phyloP scores from a whole-genome alignment of 768 basidiomycete species.

The Phanerochaete sordida region DNA sequence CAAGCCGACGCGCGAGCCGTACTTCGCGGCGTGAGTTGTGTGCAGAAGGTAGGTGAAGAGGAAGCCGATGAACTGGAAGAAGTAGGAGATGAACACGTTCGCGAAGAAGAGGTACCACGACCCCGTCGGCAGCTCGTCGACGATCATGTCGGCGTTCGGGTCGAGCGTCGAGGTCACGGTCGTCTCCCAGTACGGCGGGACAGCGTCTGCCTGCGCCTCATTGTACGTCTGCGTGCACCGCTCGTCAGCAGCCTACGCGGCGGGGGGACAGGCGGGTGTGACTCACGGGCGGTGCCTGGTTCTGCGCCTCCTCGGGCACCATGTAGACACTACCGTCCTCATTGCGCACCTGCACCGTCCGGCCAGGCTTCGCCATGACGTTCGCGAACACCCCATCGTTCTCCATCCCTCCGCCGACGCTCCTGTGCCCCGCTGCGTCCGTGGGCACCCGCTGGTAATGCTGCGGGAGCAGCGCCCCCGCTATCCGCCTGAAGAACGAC shows the following conservation, averaged over 20 bases:
- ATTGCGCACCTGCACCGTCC: slow-evolving; percentile 39
- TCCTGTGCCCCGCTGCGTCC: slow-evolving; percentile 23
- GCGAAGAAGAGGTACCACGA: slow-evolving; percentile 67
- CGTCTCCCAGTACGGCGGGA: slow-evolving; percentile 96
- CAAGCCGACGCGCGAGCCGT: slow-evolving; percentile 91
- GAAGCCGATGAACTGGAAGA: slow-evolving; percentile 97
- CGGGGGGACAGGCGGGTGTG: not conserved
- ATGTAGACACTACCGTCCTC: slow-evolving; percentile 56
- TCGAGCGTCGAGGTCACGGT: slow-evolving; percentile 66
- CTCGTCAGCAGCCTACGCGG: not conserved
- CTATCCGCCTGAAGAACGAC: slow-evolving; percentile 56
- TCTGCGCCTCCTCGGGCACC: slow-evolving; percentile 79
- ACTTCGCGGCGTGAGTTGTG: slow-evolving; percentile 89
- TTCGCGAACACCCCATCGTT: slow-evolving; percentile 98
- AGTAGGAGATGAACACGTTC: slow-evolving; percentile 84
- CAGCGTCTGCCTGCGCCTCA: slow-evolving; percentile 83
- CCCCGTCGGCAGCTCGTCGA: slow-evolving; percentile 89
- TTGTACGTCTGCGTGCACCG: slow-evolving; percentile 65
- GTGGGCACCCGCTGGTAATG: slow-evolving; percentile 57
- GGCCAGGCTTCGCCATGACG: slow-evolving; percentile 80
- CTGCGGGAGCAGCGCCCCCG: slow-evolving; percentile 61
- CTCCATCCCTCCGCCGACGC: slow-evolving; percentile 63
- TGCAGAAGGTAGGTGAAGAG: slow-evolving; percentile 90
- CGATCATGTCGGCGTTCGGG: slow-evolving; percentile 64
- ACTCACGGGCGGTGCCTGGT: slow-evolving; percentile 83